These are phyloP conservation scores for Pulveroboletus frians DNA, from an alignment of 768 basidiomycete genomes.

Conservation along the genomic window DNA sequence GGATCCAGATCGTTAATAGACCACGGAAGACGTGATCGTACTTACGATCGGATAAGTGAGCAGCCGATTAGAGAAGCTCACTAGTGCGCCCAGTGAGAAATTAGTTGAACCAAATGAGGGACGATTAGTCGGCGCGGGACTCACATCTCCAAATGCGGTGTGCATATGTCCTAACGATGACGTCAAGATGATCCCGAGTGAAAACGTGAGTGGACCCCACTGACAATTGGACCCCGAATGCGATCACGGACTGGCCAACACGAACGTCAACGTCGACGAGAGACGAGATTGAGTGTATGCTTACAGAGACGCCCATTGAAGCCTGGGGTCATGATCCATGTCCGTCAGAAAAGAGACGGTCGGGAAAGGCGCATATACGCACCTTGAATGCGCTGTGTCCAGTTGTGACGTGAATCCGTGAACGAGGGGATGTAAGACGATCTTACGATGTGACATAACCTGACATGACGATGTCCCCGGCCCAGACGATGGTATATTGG, in stretches of 20 bases:
- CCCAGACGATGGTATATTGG: slow-evolving; percentile 30
- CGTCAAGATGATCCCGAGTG: neutral
- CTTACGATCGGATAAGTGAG: slow-evolving; percentile 33
- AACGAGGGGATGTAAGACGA: neutral
- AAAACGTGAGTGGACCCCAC: slow-evolving; percentile 2
- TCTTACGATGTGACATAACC: slow-evolving; percentile 27
- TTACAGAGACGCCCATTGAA: slow-evolving; percentile 33
- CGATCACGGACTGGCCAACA: slow-evolving; percentile 27
- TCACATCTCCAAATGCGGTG: slow-evolving; percentile 36
- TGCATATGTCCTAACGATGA: slow-evolving; percentile 29
- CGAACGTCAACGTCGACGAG: neutral
- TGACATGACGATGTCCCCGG: slow-evolving; percentile 21
- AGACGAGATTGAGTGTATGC: neutral
- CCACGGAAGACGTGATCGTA: neutral
- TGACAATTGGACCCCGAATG: slow-evolving; percentile 34
- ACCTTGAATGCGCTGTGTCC: slow-evolving; percentile 23
- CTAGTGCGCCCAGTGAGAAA: slow-evolving; percentile 14
- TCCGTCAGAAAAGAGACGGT: neutral
- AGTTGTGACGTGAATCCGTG: neutral
- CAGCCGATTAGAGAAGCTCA: slow-evolving; percentile 28
- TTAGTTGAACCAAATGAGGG: neutral
- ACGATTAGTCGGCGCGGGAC: slow-evolving; percentile 3
- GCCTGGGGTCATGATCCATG: slow-evolving; percentile 17
- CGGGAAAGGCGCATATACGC: slow-evolving; percentile 3
- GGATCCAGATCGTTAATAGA: neutral